phyloP scores from a whole-genome alignment of 164 flowering plant species.

The Stephania yunnanensis region DNA sequence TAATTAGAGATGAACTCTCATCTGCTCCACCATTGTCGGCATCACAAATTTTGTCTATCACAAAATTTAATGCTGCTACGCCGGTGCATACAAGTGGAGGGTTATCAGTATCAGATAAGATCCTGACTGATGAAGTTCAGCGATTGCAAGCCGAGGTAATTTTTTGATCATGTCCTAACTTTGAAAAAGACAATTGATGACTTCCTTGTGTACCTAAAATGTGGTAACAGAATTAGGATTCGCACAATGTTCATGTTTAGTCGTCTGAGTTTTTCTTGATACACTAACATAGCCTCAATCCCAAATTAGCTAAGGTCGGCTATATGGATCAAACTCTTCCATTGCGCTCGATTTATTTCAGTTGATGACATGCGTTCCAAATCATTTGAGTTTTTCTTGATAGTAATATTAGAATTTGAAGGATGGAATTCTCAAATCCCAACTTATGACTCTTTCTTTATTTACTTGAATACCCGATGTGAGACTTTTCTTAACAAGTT shows the following conservation, averaged over 20 bases:
- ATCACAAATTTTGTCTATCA: constrained; percentile 5
- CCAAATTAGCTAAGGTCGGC: too few relatives aligned
- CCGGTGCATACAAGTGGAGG: constrained; percentile 1
- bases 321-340: too few relatives aligned
- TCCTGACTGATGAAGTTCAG: constrained; percentile 42
- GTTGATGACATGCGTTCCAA: too few relatives aligned
- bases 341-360: too few relatives aligned
- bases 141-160: constrained; percentile 46
- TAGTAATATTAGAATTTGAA: too few relatives aligned
- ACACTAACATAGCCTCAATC: not conserved
- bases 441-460: too few relatives aligned
- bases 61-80: constrained; percentile 11
- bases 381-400: not conserved
- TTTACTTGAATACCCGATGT: too few relatives aligned
- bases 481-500: too few relatives aligned
- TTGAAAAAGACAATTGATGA: not conserved
- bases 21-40: constrained; percentile 11
- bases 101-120: constrained; percentile 25
- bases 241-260: too few relatives aligned
- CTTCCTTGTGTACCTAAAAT: too few relatives aligned
- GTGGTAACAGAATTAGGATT: too few relatives aligned
- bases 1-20: constrained; percentile 15
- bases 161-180: not conserved
- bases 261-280: not conserved
- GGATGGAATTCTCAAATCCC: too few relatives aligned